These are phyloP conservation scores for Chrysoporthe puriensis DNA, from an alignment of 2,329 filamentous ascomycete genomes.

Conservation along the genomic window DNA sequence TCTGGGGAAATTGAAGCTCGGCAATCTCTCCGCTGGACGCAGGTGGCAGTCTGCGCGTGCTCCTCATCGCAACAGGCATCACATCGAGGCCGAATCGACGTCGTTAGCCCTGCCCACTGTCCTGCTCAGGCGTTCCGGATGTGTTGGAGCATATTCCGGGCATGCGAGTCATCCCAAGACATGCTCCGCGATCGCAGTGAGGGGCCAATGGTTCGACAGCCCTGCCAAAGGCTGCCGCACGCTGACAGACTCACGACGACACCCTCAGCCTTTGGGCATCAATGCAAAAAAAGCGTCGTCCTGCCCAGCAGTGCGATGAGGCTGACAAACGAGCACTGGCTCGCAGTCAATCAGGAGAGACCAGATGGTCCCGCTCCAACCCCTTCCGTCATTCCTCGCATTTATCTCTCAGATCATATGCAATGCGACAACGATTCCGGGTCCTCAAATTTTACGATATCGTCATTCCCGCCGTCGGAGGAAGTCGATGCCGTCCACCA, in stretches of 20 bases:
- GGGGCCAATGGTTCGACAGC: conserved; percentile 9
- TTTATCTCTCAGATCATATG: neutral
- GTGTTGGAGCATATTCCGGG: conserved; percentile 11
- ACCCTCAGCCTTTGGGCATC: conserved; percentile 28
- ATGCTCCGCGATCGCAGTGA: conserved; percentile 3
- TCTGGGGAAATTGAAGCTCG: conserved; percentile 6
- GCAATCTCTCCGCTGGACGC: conserved; percentile 3
- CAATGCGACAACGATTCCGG: neutral
- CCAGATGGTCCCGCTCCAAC: neutral
- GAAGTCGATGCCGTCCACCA: neutral
- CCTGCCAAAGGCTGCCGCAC: neutral
- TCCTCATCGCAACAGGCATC: conserved; percentile 2
- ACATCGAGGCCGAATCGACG: conserved; percentile 5
- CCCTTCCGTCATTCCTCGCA: neutral
- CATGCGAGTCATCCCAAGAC: conserved; percentile 22
- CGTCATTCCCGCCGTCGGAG: neutral
- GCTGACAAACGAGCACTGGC: conserved; percentile 23
- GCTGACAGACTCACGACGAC: conserved; percentile 11
- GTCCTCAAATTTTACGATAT: neutral
- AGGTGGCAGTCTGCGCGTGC: neutral
- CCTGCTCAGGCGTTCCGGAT: conserved; percentile 13
- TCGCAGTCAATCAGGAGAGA: conserved; percentile 2
- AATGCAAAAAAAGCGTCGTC: conserved; percentile 25
- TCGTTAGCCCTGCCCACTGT: conserved; percentile 23
- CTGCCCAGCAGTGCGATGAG: neutral